Evolutionary conservation across 176 grass and related monocot species (phyloP).

Genomic region (Pontederia paniculata): DNA sequence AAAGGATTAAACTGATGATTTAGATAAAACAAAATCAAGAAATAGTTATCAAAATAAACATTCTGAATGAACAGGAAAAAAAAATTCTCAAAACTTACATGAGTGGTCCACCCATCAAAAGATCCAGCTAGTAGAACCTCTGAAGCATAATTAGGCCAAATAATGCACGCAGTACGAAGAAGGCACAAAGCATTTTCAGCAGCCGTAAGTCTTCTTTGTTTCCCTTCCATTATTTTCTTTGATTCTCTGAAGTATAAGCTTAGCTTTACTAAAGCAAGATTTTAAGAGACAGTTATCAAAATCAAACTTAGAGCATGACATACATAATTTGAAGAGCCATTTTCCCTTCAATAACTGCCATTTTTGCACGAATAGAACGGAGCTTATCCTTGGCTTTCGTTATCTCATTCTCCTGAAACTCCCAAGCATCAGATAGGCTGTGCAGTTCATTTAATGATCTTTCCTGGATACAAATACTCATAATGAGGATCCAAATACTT

Average conservation of each 20-base stretch:
- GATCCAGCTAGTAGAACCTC: slow-evolving; percentile 76
- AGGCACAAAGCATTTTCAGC: slow-evolving; percentile 44
- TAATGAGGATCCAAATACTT: background rate
- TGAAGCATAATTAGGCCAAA: slow-evolving; percentile 75
- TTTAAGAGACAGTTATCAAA: slow-evolving; percentile 1
- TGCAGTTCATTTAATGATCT: slow-evolving; percentile 14
- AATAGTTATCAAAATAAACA: slow-evolving; percentile 18
- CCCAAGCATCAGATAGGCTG: slow-evolving; percentile 64
- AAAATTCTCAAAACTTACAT: slow-evolving; percentile 36
- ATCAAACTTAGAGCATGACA: slow-evolving; percentile 12
- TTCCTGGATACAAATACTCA: slow-evolving; percentile 25
- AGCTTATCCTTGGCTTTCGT: slow-evolving; percentile 67
- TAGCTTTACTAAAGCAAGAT: background rate
- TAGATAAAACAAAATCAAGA: background rate
- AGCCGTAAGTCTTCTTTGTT: slow-evolving; percentile 59
- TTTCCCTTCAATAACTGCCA: slow-evolving; percentile 78
- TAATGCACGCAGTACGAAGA: slow-evolving; percentile 53
- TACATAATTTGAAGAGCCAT: slow-evolving; percentile 91
- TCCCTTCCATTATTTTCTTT: slow-evolving; percentile 88
- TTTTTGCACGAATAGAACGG: slow-evolving; percentile 66
- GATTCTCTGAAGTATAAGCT: slow-evolving; percentile 29
- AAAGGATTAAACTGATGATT: no score
- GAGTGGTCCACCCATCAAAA: slow-evolving; percentile 92
- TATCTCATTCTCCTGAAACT: slow-evolving; percentile 83
- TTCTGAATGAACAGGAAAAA: slow-evolving; percentile 4